Base-by-base conservation (phyloP, 371 early-diverging fungal genomes). In the Mortierella sp. region DNA sequence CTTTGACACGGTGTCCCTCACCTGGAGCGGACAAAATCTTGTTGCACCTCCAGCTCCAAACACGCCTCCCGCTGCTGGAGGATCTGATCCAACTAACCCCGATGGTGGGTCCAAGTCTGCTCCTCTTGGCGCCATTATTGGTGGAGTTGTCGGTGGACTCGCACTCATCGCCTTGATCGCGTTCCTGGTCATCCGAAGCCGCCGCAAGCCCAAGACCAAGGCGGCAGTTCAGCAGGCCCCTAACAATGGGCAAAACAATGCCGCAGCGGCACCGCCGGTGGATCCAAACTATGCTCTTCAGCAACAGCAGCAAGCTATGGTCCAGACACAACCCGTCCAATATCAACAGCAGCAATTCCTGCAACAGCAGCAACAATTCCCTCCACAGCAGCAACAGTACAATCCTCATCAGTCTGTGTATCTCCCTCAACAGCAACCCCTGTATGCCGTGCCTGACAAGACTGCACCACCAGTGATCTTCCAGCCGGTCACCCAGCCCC, bases 81-180 rank as follows among this genome's bases (percentile, higher is more conserved):
- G 39, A 27, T 30, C 24, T 14, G 28, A 14, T 2, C 14, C 26
- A 28, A 13, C 16, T 21, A 52, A 18, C 6, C 34, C 39, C 46
- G 26, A 16, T 5, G 53, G 26, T 4, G 19, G 47, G 10, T 23
- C 21, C 26, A 28, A 19, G 9, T 8, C 39, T 21, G 14, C 64
- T 23, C 38, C 49, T 26, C 14, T 65, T n/a, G 78, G 67, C 1
- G 70, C 63, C 6, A 76, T 76, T 54, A 26, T 58, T 46, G 78
- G 78, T 19, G 78, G 78, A 3, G 67, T 76, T 13, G 71, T 63
- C 23, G 78, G 63, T 5, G 78, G 58, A 1, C 26, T 76, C 26
- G 78, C 62, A 4, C 26, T 70, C 6, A 46, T 70, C 27, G 78
- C 78, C 26, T 14, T 70, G 41, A 28, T 59, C 23, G 63, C 55